These are phyloP conservation scores for Elaeis guineensis DNA, from an alignment of 176 grass and related monocot genomes.

Conservation along the genomic window DNA sequence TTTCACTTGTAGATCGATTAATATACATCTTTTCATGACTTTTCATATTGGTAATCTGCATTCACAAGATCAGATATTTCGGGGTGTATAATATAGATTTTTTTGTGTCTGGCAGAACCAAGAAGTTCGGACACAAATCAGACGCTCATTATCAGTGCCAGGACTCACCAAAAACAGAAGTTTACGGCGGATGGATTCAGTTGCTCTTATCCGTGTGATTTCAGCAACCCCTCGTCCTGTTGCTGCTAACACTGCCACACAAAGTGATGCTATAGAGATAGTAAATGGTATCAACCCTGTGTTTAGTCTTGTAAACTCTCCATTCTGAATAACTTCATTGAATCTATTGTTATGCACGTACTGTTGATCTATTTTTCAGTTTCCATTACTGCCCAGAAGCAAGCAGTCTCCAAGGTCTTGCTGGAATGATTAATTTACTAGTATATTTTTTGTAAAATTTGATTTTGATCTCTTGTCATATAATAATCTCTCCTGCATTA, in stretches of 20 bases:
- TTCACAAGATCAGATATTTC: too few species aligned
- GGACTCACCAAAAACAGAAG: conserved; percentile 70
- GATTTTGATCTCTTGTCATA: not conserved
- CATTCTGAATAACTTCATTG: not conserved
- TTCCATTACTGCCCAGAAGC: not conserved
- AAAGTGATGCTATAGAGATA: conserved; percentile 46
- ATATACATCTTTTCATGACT: too few species aligned
- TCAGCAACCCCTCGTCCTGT: conserved; percentile 64
- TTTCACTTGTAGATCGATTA: too few species aligned
- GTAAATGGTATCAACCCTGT: conserved; percentile 35
- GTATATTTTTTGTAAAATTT: too few species aligned
- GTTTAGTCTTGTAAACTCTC: not conserved
- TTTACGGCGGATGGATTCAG: conserved; percentile 73
- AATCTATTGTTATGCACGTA: too few species aligned
- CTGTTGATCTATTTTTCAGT: too few species aligned
- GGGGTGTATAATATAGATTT: not conserved
- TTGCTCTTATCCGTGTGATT: conserved; percentile 79
- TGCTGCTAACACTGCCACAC: conserved; percentile 18
- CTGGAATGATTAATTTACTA: too few species aligned
- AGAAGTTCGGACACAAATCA: conserved; percentile 65
- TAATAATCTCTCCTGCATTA: not conserved
- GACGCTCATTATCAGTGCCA: conserved; percentile 80
- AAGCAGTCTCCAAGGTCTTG: too few species aligned
- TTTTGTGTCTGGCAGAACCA: conserved; percentile 24
- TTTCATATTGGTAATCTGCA: too few species aligned